These are phyloP conservation scores for Plasmodium coatneyi DNA, from an alignment of 169 alveolate genomes.

Conservation along the genomic window DNA sequence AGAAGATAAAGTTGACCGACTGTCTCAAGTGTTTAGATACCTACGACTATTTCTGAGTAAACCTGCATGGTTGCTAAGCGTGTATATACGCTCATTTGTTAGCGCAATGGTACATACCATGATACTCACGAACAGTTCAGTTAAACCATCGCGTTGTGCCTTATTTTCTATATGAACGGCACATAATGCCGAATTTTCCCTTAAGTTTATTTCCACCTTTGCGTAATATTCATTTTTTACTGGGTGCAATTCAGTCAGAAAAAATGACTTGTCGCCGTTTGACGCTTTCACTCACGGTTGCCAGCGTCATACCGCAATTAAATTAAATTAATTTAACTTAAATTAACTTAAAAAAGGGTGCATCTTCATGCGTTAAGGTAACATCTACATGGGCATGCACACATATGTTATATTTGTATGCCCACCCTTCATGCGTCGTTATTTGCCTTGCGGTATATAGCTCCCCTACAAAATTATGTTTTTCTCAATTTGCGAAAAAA, in stretches of 20 bases:
- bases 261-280: background rate
- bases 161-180: background rate
- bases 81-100: background rate
- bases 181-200: background rate
- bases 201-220: background rate
- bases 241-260: background rate
- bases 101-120: background rate
- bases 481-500: background rate
- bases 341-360: background rate
- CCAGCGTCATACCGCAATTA: background rate
- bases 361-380: background rate
- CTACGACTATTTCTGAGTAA: conserved; percentile 57
- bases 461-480: background rate
- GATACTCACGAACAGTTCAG: background rate
- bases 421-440: background rate
- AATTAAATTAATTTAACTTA: background rate
- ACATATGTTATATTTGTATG: background rate
- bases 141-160: background rate
- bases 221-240: background rate
- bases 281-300: background rate
- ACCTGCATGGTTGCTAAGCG: background rate
- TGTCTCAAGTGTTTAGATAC: conserved; percentile 62
- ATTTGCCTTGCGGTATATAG: background rate
- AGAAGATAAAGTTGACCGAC: conserved; percentile 43
- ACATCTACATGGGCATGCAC: background rate